Base-by-base conservation (phyloP, 2,329 filamentous ascomycete genomes). In the Arthrobotrys pseudoclavata region DNA sequence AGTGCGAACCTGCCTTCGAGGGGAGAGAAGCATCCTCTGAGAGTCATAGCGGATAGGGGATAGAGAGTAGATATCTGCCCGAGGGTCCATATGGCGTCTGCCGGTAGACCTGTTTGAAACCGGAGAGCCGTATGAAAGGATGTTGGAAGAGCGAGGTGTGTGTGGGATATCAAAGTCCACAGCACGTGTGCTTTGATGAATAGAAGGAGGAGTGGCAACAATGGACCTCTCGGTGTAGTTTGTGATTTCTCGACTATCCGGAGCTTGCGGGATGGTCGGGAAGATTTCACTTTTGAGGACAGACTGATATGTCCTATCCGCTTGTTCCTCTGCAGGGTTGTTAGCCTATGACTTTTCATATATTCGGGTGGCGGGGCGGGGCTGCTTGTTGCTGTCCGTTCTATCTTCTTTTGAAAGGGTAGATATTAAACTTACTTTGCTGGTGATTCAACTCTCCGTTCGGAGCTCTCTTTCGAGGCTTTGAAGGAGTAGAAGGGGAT, bases 131-230 rank as follows among this genome's bases (percentile, higher is more conserved):
- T 97, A 97, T 26, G 92, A 93, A 83, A 99, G 98, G 45, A 99
- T 89, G 80, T 99, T 99, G 85, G 97, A 98, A 84, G 97, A 94
- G 9, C 96, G 96, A 3, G 96, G 99, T 0, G 95, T 97, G 0
- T 96, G 96, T 0, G 95, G 97, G 52, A 82, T 80, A 22, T 80
- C 81, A 67, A 81, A 79, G 55, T 77, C 74, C 10, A 77, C 61
- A 24, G 74, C 74, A 29, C 74, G 52, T 22, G 74, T 77, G 34
- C 74, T 71, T 15, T 77, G 74, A n/a, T 77, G 74, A 20, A 77
- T 77, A 15, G 79, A 78, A 29, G 81, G 81, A n/a, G 81, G 80
- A 20, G 74, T 77, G n/a, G 74, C 74, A 57, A 77, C 74, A 13
- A 71, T 77, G 24, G 74, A 77, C 47, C 74, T 52, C 47, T 77